Conservation (phyloP, 2,329 filamentous ascomycete genomes). For the Ophiostoma ulmi region DNA sequence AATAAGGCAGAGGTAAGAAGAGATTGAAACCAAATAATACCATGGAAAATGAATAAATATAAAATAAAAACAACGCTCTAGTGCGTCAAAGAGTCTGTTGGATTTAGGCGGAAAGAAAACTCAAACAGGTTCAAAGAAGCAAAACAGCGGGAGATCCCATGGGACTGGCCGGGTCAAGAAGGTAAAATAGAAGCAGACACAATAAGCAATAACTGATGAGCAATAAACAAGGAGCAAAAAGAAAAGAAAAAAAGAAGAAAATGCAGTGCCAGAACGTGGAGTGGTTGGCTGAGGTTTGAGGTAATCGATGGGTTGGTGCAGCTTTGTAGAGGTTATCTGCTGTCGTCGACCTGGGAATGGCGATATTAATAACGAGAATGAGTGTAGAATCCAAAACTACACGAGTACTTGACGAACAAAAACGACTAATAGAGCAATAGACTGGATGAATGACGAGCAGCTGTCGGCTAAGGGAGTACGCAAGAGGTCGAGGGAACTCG, state of each 20-base stretch:
- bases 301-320: not conserved
- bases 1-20: not conserved
- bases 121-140: slow-evolving; percentile 7
- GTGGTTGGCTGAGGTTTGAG: not conserved
- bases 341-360: slow-evolving; percentile 6
- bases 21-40: not conserved
- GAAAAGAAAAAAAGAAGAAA: not conserved
- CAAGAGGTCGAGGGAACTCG: not conserved
- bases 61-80: not conserved
- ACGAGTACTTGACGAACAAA: not conserved
- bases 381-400: not conserved
- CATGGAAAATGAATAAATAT: not conserved
- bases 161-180: slow-evolving; percentile 6
- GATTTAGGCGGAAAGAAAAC: not conserved
- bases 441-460: not conserved
- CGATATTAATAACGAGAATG: not conserved
- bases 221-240: not conserved
- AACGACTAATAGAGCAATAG: not conserved
- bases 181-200: not conserved
- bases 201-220: not conserved
- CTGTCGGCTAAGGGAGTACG: not conserved
- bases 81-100: not conserved
- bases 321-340: not conserved
- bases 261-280: not conserved
- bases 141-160: slow-evolving; percentile 16